Evolutionary conservation across 306 rosid species (phyloP).

Genomic region (Rubus idaeus): DNA sequence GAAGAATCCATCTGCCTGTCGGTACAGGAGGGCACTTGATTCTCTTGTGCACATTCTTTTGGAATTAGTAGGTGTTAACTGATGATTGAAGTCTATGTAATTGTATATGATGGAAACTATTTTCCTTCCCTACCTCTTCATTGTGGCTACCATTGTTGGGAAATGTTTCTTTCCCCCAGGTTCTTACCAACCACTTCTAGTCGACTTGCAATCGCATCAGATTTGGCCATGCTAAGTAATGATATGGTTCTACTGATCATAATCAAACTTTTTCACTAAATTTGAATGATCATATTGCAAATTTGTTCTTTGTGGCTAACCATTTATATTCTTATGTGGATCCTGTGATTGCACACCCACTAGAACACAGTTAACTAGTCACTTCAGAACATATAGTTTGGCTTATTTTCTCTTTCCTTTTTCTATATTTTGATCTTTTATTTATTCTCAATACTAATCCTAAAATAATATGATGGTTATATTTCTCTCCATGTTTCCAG

Average conservation of each 20-base stretch:
- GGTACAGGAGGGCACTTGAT: background rate
- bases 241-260: no score
- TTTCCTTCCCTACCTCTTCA: background rate
- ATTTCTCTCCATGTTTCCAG: conserved; percentile 43
- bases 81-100: background rate
- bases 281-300: no score
- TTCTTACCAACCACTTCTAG: no score
- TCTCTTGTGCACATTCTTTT: background rate
- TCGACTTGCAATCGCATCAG: no score
- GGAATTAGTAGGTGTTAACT: background rate
- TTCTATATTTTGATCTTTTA: background rate
- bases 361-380: no score
- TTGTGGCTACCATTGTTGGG: background rate
- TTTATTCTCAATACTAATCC: background rate
- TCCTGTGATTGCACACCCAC: background rate
- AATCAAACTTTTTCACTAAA: no score
- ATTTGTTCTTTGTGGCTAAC: background rate
- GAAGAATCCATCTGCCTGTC: background rate
- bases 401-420: background rate
- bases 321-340: background rate
- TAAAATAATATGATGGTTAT: background rate
- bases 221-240: no score
- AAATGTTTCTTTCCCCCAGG: background rate
- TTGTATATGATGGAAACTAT: background rate
- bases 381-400: background rate